Conservation (phyloP, 106 monocot species). For the Dendrobium chrysotoxum region DNA sequence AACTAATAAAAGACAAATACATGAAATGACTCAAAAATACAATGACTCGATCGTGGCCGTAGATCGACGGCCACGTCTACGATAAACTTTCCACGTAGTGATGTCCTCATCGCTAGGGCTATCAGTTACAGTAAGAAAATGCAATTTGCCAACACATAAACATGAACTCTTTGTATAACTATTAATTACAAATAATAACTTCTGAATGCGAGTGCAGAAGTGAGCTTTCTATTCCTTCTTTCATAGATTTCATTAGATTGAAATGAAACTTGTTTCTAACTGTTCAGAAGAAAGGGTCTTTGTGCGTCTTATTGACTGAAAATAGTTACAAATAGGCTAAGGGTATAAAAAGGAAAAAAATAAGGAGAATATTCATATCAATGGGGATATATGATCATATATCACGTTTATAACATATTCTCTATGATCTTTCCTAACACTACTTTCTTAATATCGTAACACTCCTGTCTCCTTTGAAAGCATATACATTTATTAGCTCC, state of each 20-base stretch:
- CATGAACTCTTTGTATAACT: not conserved
- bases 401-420: not conserved
- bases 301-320: not conserved
- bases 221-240: not conserved
- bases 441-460: not conserved
- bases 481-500: not conserved
- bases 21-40: no score
- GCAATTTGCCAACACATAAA: not conserved
- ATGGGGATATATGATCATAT: not conserved
- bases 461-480: not conserved
- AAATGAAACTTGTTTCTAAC: not conserved
- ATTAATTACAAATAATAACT: not conserved
- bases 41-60: no score
- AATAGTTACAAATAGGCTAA: not conserved
- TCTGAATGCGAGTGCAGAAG: not conserved
- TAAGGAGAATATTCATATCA: not conserved
- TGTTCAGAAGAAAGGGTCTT: not conserved
- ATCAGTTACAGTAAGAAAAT: not conserved
- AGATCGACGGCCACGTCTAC: no score
- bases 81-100: no score
- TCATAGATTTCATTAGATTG: not conserved
- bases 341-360: not conserved
- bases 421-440: not conserved
- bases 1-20: no score
- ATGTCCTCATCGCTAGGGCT: no score